These are phyloP conservation scores for Rhynchospora breviuscula DNA, from an alignment of 176 grass and related monocot genomes.

Conservation along the genomic window DNA sequence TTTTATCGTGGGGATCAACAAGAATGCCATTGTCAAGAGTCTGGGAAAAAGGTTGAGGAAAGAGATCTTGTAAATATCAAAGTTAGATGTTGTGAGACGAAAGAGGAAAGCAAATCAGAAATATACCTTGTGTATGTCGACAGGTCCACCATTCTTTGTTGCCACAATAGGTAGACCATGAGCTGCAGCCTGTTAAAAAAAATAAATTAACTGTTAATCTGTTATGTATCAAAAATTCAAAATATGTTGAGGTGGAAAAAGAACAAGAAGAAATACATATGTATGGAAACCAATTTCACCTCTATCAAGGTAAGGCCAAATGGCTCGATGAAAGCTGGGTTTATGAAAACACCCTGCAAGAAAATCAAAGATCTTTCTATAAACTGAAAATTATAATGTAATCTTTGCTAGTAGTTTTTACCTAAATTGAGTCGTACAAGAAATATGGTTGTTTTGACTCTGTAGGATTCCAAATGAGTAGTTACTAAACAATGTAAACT, in stretches of 20 bases:
- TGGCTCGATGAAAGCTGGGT: conserved; percentile 53
- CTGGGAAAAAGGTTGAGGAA: conserved; percentile 19
- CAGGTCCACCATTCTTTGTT: conserved; percentile 71
- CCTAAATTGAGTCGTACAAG: background rate
- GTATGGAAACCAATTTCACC: conserved; percentile 27
- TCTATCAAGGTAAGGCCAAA: conserved; percentile 99
- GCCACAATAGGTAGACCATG: conserved; percentile 85
- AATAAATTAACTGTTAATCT: conserved; percentile 8
- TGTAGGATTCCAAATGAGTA: background rate
- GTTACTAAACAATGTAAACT: background rate
- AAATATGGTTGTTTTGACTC: background rate
- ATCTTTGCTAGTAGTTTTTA: background rate
- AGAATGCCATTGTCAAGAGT: conserved; percentile 81
- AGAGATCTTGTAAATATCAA: conserved; percentile 22
- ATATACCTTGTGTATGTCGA: conserved; percentile 70
- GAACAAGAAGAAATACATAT: background rate
- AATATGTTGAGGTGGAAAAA: background rate
- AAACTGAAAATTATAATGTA: background rate
- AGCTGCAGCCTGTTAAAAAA: conserved; percentile 69
- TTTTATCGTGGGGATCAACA: conserved; percentile 79
- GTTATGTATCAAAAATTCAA: background rate
- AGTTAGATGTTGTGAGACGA: conserved; percentile 11
- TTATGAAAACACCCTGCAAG: conserved; percentile 24
- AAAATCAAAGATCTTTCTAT: background rate
- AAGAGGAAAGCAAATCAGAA: conserved; percentile 19